These are phyloP conservation scores for Astrothelium macrocarpum DNA, from an alignment of 495 filamentous ascomycete species.

Conservation along the genomic window DNA sequence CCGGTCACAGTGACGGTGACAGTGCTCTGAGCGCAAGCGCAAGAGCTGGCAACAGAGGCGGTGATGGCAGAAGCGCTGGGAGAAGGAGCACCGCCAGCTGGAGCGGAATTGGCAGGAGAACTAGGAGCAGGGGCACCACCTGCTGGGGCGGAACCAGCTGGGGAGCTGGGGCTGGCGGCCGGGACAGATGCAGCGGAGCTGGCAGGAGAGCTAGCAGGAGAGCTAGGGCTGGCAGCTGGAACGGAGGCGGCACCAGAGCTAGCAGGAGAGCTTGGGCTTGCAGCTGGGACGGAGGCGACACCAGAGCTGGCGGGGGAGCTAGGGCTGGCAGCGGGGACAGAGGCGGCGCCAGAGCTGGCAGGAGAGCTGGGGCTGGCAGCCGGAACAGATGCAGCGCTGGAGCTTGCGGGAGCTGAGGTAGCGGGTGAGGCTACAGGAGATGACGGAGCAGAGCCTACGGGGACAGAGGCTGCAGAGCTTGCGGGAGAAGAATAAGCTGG, in stretches of 20 bases:
- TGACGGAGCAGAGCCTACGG: too few relatives aligned
- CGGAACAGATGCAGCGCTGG: background rate
- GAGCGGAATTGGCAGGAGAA: background rate
- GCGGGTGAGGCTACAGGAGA: too few relatives aligned
- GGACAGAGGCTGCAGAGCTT: background rate
- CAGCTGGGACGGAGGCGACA: background rate
- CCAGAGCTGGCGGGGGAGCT: background rate
- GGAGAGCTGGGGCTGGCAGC: background rate
- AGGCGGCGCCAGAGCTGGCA: background rate
- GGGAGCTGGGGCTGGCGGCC: background rate
- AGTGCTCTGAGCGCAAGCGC: background rate
- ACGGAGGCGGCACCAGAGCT: background rate
- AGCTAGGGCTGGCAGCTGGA: background rate
- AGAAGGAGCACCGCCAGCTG: background rate
- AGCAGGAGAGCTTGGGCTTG: background rate
- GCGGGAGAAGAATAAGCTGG: background rate
- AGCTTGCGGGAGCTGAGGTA: background rate
- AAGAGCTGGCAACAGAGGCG: conserved; percentile 1
- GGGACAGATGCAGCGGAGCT: background rate
- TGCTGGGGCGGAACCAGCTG: background rate
- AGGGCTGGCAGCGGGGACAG: background rate
- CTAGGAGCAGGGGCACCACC: background rate
- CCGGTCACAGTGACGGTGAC: background rate
- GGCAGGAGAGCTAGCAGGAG: background rate
- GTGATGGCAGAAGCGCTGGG: background rate